Percentiles rank a stretch among this genome's conserved stretches.
These are phyloP conservation scores for Pelargonium cotyledonis DNA, from an alignment of 441 rosid genomes.

Conservation along the genomic window DNA sequence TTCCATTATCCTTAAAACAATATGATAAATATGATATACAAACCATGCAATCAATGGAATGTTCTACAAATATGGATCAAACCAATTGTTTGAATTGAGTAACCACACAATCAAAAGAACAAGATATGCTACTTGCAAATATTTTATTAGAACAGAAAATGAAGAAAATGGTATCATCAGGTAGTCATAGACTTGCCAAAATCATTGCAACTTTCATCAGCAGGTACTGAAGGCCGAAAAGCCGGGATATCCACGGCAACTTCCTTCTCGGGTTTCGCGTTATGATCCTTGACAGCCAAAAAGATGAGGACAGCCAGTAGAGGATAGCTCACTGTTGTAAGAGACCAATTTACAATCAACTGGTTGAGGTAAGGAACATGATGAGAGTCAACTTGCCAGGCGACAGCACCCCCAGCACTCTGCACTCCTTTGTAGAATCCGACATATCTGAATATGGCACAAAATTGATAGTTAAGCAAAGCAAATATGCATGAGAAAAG, in stretches of 20 bases:
- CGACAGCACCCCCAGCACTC: constrained; percentile 46
- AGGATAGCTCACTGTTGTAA: constrained; percentile 41
- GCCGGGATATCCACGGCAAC: background rate
- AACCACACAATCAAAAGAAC: too few relatives aligned
- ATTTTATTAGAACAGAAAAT: too few relatives aligned
- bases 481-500: background rate
- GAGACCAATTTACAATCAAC: constrained; percentile 41
- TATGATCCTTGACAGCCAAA: constrained; percentile 39
- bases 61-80: too few relatives aligned
- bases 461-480: background rate
- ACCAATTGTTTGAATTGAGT: too few relatives aligned
- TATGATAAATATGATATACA: too few relatives aligned
- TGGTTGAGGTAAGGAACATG: constrained; percentile 37
- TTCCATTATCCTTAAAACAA: too few relatives aligned
- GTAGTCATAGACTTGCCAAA: background rate
- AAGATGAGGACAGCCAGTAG: constrained; percentile 35
- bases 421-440: constrained; percentile 55
- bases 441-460: constrained; percentile 26
- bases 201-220: background rate
- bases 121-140: too few relatives aligned
- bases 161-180: background rate
- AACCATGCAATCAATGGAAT: too few relatives aligned
- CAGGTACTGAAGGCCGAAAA: background rate
- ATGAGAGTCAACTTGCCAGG: constrained; percentile 47
- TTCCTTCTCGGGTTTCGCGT: background rate